Evolutionary conservation across 2,329 filamentous ascomycete species (phyloP).

Genomic region (Ophiocordyceps polyrhachis-furcata): DNA sequence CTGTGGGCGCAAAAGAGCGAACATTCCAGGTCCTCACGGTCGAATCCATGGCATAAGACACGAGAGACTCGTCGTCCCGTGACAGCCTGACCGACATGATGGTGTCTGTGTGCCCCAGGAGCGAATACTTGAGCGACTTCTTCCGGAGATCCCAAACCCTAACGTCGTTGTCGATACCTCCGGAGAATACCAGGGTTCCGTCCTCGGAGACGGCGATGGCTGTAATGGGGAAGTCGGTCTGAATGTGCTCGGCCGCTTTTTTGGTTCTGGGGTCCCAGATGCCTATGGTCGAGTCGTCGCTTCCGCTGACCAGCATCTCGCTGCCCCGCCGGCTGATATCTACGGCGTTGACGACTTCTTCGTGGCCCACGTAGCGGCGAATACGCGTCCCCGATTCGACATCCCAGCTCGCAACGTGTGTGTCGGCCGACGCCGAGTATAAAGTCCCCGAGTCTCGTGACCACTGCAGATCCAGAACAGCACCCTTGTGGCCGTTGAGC

Average conservation of each 20-base stretch:
- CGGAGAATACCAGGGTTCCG: conserved; percentile 86
- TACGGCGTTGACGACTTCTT: conserved; percentile 86
- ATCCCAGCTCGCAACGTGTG: conserved; percentile 88
- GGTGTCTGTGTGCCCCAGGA: conserved; percentile 81
- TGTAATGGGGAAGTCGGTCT: conserved; percentile 84
- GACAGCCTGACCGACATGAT: conserved; percentile 82
- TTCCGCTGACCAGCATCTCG: conserved; percentile 76
- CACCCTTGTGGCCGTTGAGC: conserved; percentile 76
- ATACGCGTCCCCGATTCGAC: conserved; percentile 81
- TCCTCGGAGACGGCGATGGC: conserved; percentile 82
- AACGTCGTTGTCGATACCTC: conserved; percentile 93
- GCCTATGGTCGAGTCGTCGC: conserved; percentile 83
- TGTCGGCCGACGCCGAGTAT: conserved; percentile 86
- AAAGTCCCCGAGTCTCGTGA: conserved; percentile 82
- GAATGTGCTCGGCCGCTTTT: conserved; percentile 68
- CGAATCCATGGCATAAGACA: conserved; percentile 87
- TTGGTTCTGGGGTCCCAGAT: conserved; percentile 94
- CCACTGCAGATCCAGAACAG: conserved; percentile 86
- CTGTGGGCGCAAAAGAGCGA: conserved; percentile 75
- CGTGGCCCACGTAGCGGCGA: conserved; percentile 79
- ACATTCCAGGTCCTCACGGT: conserved; percentile 95
- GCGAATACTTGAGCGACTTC: conserved; percentile 69
- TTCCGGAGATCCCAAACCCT: conserved; percentile 94
- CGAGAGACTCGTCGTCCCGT: conserved; percentile 73
- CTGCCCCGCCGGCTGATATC: conserved; percentile 81